phyloP scores from a whole-genome alignment of 768 basidiomycete species.

The Lactifluus hygrophoroides region DNA sequence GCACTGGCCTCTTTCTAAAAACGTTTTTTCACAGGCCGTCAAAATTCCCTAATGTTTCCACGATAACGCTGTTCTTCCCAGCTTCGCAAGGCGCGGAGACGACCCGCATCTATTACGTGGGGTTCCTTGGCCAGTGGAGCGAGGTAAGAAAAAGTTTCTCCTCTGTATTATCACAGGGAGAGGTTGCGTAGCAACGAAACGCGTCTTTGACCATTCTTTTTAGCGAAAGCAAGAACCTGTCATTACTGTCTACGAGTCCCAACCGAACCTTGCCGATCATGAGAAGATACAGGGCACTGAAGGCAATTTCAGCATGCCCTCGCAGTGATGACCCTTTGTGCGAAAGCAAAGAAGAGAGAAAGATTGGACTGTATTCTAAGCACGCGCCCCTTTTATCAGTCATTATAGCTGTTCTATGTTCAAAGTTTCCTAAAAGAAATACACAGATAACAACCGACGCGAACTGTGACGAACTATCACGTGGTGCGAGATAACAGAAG shows the following conservation, averaged over 20 bases:
- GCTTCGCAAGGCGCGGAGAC: constrained; percentile 71
- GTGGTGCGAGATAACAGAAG: no score
- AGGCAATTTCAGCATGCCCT: constrained; percentile 44
- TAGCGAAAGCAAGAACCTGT: constrained; percentile 73
- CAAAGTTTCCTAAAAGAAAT: no score
- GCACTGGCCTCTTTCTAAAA: not conserved
- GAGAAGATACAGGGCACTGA: constrained; percentile 77
- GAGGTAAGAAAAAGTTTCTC: constrained; percentile 41
- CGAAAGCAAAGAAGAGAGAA: not conserved
- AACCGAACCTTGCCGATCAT: constrained; percentile 84
- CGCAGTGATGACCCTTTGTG: constrained; percentile 22
- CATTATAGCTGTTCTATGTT: not conserved
- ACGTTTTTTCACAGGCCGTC: constrained; percentile 47
- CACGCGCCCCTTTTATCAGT: not conserved
- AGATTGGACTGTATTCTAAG: constrained; percentile 4
- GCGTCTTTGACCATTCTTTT: not conserved
- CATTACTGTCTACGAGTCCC: constrained; percentile 80
- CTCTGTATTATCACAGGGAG: not conserved
- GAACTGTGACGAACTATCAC: no score
- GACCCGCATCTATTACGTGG: constrained; percentile 72
- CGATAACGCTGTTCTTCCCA: constrained; percentile 78
- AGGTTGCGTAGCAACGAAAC: not conserved
- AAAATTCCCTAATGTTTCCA: constrained; percentile 78
- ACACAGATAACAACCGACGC: no score
- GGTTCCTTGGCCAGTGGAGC: constrained; percentile 75